These are phyloP conservation scores for Beauveria scarabaeidicola DNA, from an alignment of 2,329 filamentous ascomycete genomes.

Conservation along the genomic window DNA sequence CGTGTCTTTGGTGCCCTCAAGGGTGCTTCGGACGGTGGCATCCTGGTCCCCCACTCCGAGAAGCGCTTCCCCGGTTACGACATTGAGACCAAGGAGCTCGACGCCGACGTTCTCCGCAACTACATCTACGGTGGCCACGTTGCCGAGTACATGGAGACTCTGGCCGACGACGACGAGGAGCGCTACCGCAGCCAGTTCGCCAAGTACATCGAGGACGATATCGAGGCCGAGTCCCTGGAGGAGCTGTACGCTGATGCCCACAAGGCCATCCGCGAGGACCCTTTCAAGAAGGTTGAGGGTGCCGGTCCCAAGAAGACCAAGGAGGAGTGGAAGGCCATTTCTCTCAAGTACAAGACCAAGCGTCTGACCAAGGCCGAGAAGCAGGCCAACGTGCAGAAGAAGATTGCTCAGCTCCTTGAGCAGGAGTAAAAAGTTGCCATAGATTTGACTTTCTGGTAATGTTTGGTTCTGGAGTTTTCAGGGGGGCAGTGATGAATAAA, in stretches of 20 bases:
- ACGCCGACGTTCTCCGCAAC: slow-evolving; percentile 92
- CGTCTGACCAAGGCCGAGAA: slow-evolving; percentile 83
- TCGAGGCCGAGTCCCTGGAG: slow-evolving; percentile 95
- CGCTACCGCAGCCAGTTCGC: slow-evolving; percentile 98
- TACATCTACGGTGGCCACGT: slow-evolving; percentile 99
- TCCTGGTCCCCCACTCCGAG: slow-evolving; percentile 96
- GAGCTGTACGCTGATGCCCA: slow-evolving; percentile 93
- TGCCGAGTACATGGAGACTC: slow-evolving; percentile 99
- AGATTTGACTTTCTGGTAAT: slow-evolving; percentile 19
- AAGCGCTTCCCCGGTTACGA: slow-evolving; percentile 99
- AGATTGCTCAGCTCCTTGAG: slow-evolving; percentile 73
- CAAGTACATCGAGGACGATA: slow-evolving; percentile 93
- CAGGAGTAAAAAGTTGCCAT: slow-evolving; percentile 30
- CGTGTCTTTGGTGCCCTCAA: slow-evolving; percentile 99
- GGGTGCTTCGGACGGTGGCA: slow-evolving; percentile 96
- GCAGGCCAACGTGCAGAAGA: slow-evolving; percentile 74
- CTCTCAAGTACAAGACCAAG: slow-evolving; percentile 71
- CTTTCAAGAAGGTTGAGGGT: slow-evolving; percentile 81
- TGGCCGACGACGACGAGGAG: slow-evolving; percentile 99
- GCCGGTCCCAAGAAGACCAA: slow-evolving; percentile 86
- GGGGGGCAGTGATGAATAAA: slow-evolving; percentile 29
- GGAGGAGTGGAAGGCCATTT: slow-evolving; percentile 94
- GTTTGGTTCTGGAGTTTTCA: slow-evolving; percentile 31
- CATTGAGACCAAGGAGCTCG: slow-evolving; percentile 95
- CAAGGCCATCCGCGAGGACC: slow-evolving; percentile 93